These are phyloP conservation scores for Trichaptum fuscoviolaceum DNA, from an alignment of 768 basidiomycete genomes.

Conservation along the genomic window DNA sequence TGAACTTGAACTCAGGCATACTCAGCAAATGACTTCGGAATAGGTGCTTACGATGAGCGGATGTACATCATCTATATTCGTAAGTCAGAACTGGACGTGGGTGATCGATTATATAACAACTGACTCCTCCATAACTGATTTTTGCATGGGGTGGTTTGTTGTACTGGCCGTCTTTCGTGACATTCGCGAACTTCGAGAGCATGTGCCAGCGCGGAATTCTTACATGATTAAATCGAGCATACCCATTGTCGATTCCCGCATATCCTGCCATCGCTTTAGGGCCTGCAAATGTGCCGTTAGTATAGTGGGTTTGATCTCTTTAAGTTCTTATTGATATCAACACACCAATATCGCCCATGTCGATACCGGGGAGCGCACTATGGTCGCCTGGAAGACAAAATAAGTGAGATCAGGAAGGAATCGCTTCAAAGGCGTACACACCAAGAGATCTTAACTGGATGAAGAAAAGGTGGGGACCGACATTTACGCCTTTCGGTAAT, in stretches of 20 bases:
- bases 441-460: constrained; percentile 62
- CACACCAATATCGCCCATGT: constrained; percentile 64
- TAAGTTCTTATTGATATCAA: neutral
- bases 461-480: constrained; percentile 74
- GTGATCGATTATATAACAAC: constrained; percentile 14
- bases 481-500: constrained; percentile 50
- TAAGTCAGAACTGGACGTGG: neutral
- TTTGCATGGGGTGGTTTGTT: constrained; percentile 66
- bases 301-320: neutral
- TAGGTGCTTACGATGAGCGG: constrained; percentile 47
- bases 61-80: constrained; percentile 63
- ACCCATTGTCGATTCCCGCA: constrained; percentile 59
- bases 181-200: constrained; percentile 69
- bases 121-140: constrained; percentile 68
- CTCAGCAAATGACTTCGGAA: neutral
- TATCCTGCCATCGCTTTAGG: constrained; percentile 51
- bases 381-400: constrained; percentile 44
- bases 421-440: constrained; percentile 20
- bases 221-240: constrained; percentile 58
- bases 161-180: constrained; percentile 62
- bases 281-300: constrained; percentile 32
- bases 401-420: neutral
- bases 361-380: constrained; percentile 52
- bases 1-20: neutral
- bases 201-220: constrained; percentile 66